phyloP scores from a whole-genome alignment of 345 rosid genomes.

The Turnera subulata region DNA sequence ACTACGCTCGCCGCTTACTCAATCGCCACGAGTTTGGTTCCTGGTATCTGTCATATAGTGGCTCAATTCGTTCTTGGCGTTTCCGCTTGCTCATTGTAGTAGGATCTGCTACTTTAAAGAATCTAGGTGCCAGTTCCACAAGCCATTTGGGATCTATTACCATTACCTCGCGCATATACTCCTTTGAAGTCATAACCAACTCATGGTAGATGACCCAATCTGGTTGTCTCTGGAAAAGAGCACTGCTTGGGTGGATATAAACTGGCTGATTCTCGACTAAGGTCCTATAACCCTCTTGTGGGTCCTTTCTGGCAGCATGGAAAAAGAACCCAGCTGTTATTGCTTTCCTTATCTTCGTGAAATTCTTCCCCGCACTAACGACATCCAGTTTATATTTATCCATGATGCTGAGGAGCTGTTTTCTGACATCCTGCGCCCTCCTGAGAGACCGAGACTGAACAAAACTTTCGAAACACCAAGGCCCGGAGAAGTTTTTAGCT shows the following conservation, averaged over 20 bases:
- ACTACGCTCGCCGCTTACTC: constrained; percentile 79
- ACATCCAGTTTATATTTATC: constrained; percentile 88
- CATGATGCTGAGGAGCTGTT: constrained; percentile 88
- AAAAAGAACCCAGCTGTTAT: constrained; percentile 90
- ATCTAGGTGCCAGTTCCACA: constrained; percentile 82
- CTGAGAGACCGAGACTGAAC: constrained; percentile 74
- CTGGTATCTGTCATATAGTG: constrained; percentile 79
- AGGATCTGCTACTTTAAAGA: constrained; percentile 82
- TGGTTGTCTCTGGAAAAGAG: constrained; percentile 89
- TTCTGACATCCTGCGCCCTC: constrained; percentile 81
- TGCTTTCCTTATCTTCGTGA: constrained; percentile 74
- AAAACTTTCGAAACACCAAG: constrained; percentile 92
- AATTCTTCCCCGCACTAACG: constrained; percentile 71
- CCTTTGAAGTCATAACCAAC: constrained; percentile 90
- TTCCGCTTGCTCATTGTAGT: constrained; percentile 89
- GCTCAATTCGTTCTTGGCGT: constrained; percentile 81
- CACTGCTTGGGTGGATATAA: constrained; percentile 86
- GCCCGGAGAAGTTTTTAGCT: constrained; percentile 77
- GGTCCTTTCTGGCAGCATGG: constrained; percentile 81
- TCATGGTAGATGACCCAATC: constrained; percentile 96
- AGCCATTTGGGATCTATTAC: constrained; percentile 92
- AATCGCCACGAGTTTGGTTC: constrained; percentile 93
- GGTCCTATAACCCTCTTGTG: constrained; percentile 81
- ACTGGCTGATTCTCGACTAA: constrained; percentile 84
- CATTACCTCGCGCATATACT: constrained; percentile 86